Base-by-base conservation (phyloP, 768 basidiomycete genomes). In the Mycena alexandri region DNA sequence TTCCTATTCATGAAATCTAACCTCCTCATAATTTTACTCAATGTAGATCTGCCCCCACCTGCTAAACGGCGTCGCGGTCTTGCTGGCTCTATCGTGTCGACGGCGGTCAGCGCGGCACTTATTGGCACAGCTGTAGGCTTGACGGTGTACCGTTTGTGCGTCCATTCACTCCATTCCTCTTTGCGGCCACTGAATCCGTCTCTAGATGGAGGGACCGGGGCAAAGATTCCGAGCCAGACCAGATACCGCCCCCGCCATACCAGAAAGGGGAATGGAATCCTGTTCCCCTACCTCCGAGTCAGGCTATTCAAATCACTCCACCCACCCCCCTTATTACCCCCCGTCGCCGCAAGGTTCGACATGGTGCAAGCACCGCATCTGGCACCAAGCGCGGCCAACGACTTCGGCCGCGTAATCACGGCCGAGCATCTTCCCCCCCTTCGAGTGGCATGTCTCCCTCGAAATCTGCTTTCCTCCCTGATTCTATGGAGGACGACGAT, bases 101-200 rank as follows among this genome's bases (percentile, higher is more conserved):
- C 93, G 36, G 93, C 94, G 61, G 82, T 95, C 79, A 93, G 87
- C 79, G 93, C 93, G 70, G 94, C 93, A 51, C 86, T 95, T 65
- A 92, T 95, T 67, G 92, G 93, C 64, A 90, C 92, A 22, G 94
- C 94, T 17, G 93, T 95, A 57, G 93, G 93, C 65, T 84, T 94
- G 68, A 93, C 93, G 50, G 92, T 94, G 46, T 95, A 94, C 81
- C 87, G 92, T 78, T 82, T 95, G 93, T 94, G 76, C 82, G 92
- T 86, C 38, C 42, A 22, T 55, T 63, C 33, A 29, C 44, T 60
- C 36, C 33, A 29, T 34, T 14, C 46, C 54, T 14, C 41, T 44
- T 33, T 5, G 53, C 53, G 21, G 22, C 41, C 29, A 64, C 56
- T 54, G 38, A 61, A 47, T 16, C 56, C 66, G 66, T 16, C 4